These are phyloP conservation scores for Cinnamomum micranthum DNA, from an alignment of 164 flowering plant species.

Conservation along the genomic window DNA sequence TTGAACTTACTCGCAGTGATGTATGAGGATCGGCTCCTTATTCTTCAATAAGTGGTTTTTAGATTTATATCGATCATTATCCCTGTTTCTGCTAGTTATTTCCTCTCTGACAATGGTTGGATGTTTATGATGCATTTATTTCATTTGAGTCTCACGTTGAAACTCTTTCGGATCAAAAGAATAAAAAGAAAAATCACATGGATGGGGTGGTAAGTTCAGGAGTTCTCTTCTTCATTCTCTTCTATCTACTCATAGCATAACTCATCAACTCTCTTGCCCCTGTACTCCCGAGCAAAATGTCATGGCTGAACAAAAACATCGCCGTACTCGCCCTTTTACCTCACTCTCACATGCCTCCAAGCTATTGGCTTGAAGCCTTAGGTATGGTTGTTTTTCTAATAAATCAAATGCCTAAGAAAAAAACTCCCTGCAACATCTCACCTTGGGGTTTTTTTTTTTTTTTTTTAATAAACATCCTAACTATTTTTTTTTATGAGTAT, in stretches of 20 bases:
- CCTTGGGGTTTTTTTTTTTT: too few species aligned
- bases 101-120: not conserved
- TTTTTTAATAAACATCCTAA: too few species aligned
- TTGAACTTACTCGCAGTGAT: not conserved
- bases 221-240: not conserved
- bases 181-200: too few species aligned
- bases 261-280: not conserved
- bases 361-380: not conserved
- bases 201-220: not conserved
- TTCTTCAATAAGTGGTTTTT: not conserved
- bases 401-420: too few species aligned
- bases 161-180: not conserved
- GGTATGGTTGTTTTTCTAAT: not conserved
- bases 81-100: too few species aligned
- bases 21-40: not conserved
- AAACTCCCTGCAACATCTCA: too few species aligned
- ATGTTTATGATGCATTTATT: not conserved
- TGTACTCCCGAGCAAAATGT: not conserved
- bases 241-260: not conserved
- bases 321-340: not conserved
- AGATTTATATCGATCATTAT: not conserved
- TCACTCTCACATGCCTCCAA: not conserved
- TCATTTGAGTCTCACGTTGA: not conserved
- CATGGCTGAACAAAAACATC: not conserved
- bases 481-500: not conserved